A percentile compares a stretch with the other conserved stretches of the same genome.
Conservation (phyloP, 2,329 filamentous ascomycete genomes). For the Exophiala alcalophila region DNA sequence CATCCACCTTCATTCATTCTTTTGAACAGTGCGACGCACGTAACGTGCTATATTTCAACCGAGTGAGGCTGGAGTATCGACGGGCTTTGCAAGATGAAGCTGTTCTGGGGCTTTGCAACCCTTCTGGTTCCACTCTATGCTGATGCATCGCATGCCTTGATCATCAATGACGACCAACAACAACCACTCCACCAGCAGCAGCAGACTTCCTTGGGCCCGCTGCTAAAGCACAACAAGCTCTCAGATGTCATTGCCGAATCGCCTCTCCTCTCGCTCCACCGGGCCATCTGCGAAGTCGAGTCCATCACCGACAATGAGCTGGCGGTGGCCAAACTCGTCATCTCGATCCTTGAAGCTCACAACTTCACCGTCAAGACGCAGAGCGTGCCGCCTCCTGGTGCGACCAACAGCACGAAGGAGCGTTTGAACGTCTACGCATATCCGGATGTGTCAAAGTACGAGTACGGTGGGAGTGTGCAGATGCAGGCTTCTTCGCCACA, state of each 20-base stretch:
- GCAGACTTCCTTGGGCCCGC: background rate
- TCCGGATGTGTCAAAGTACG: conserved; percentile 35
- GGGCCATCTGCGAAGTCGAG: conserved; percentile 68
- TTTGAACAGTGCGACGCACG: background rate
- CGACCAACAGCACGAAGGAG: conserved; percentile 33
- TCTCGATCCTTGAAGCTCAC: conserved; percentile 59
- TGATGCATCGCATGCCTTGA: conserved; percentile 1
- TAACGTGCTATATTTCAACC: too few species aligned
- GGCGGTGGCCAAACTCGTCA: conserved; percentile 65
- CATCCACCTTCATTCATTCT: too few species aligned
- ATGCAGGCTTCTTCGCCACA: too few species aligned
- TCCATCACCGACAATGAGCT: conserved; percentile 70
- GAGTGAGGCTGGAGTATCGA: too few species aligned
- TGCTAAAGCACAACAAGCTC: conserved; percentile 24
- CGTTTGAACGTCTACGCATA: conserved; percentile 79
- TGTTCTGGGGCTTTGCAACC: conserved; percentile 4
- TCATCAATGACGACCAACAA: conserved; percentile 2
- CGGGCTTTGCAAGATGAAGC: conserved; percentile 11
- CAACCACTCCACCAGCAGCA: background rate
- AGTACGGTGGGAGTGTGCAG: background rate
- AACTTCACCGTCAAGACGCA: conserved; percentile 64
- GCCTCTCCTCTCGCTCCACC: conserved; percentile 68
- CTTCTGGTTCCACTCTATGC: conserved; percentile 3
- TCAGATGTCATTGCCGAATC: conserved; percentile 42
- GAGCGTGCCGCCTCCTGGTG: conserved; percentile 34